Percentiles rank a stretch among this genome's conserved stretches.
phyloP scores from a whole-genome alignment of 129 eudicot species.

The Pseudognaphalium luteoalbum region DNA sequence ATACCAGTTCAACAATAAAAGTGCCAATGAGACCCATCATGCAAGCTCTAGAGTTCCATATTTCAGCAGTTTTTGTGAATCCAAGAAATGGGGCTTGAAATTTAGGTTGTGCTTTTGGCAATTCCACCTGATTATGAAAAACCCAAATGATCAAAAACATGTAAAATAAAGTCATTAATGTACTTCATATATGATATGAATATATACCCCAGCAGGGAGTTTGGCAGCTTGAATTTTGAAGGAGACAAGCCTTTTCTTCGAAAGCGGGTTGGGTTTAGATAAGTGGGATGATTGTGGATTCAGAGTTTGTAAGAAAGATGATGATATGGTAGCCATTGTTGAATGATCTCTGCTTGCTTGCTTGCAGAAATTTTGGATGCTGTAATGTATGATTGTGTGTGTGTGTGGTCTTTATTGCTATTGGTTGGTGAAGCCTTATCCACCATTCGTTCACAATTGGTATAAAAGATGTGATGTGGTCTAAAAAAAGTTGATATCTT shows the following conservation, averaged over 20 bases:
- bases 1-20: conserved; percentile 82
- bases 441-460: conserved; percentile 31
- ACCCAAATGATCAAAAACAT: not conserved
- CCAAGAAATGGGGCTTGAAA: conserved; percentile 76
- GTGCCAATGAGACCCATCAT: conserved; percentile 94
- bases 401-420: conserved; percentile 23
- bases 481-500: too few relatives aligned
- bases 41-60: conserved; percentile 97
- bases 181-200: not conserved
- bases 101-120: conserved; percentile 74
- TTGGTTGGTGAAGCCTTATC: conserved; percentile 27
- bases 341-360: conserved; percentile 27
- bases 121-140: conserved; percentile 56
- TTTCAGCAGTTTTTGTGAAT: conserved; percentile 83
- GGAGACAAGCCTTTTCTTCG: conserved; percentile 20
- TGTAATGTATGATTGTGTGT: not conserved
- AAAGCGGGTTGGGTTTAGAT: conserved; percentile 27
- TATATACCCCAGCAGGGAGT: conserved; percentile 78
- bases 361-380: not conserved
- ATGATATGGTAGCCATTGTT: conserved; percentile 41
- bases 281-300: conserved; percentile 21
- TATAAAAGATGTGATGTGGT: conserved; percentile 25
- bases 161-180: not conserved
- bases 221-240: conserved; percentile 80
- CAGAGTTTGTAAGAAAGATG: conserved; percentile 33